phyloP scores from a whole-genome alignment of 2,329 filamentous ascomycete species.

The Talaromyces sp. region DNA sequence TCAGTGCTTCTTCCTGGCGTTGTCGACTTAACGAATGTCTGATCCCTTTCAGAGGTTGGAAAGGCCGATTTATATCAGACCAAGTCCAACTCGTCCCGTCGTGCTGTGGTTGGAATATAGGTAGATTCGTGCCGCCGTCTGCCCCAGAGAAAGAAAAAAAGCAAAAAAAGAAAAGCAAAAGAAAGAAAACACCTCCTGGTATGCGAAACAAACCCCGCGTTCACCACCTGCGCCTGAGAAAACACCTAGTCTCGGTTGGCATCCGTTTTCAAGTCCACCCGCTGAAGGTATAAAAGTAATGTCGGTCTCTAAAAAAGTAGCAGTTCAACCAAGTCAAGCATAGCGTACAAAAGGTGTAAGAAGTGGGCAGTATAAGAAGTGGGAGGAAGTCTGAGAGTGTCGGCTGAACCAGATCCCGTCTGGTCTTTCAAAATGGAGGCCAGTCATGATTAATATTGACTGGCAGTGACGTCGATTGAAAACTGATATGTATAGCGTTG shows the following conservation, averaged over 20 bases:
- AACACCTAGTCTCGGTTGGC: not conserved
- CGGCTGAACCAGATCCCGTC: not conserved
- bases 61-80: not conserved
- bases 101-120: not conserved
- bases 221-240: not conserved
- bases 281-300: not conserved
- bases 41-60: not conserved
- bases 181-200: not conserved
- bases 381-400: not conserved
- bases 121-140: not conserved
- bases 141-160: not conserved
- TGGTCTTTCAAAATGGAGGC: not conserved
- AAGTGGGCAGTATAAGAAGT: too few species aligned
- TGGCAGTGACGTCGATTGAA: not conserved
- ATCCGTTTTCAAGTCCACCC: not conserved
- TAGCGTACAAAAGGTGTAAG: not conserved
- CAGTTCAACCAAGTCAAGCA: not conserved
- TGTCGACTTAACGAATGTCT: not conserved
- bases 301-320: not conserved
- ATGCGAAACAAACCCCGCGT: not conserved
- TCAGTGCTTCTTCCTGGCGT: not conserved
- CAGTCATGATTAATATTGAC: not conserved
- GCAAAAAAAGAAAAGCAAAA: not conserved
- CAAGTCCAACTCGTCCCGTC: not conserved
- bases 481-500: not conserved